A percentile compares a stretch with the other conserved stretches of the same genome.
Conservation (phyloP, 805 yeast genomes). For the Geotrichum ghanense region DNA sequence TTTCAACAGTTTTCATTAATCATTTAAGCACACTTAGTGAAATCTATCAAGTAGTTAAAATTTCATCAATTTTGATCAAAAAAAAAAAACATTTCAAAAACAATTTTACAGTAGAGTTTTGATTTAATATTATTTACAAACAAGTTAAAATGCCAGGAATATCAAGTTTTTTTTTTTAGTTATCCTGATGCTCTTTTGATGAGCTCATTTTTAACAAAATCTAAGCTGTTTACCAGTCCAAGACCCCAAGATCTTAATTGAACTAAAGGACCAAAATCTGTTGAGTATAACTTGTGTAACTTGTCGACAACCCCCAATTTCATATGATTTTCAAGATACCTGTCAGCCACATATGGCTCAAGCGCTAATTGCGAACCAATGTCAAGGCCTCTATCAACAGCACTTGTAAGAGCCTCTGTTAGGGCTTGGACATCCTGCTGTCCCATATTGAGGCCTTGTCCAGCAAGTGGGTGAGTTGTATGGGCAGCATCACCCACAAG, state of each 20-base stretch:
- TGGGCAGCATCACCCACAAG: constrained; percentile 98
- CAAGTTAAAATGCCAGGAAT: no score
- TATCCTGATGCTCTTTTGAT: constrained; percentile 38
- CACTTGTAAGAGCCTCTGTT: constrained; percentile 56
- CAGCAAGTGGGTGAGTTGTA: constrained; percentile 93
- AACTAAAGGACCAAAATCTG: constrained; percentile 64
- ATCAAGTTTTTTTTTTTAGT: no score
- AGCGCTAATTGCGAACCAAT: constrained; percentile 72
- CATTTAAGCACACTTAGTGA: no score
- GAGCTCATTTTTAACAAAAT: constrained; percentile 58
- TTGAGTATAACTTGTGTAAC: constrained; percentile 74
- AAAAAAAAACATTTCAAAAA: no score
- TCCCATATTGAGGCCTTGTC: constrained; percentile 97
- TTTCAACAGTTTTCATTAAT: no score
- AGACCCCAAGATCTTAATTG: constrained; percentile 67
- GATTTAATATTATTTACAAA: no score
- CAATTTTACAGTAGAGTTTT: no score
- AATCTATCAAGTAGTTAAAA: no score
- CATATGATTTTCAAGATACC: constrained; percentile 70
- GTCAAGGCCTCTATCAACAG: constrained; percentile 70
- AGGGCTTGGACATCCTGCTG: constrained; percentile 79
- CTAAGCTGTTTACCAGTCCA: constrained; percentile 50
- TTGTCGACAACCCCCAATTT: constrained; percentile 85
- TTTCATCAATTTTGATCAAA: no score
- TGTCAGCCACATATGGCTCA: constrained; percentile 78